These are phyloP conservation scores for Dendrostoma leiphaemia DNA, from an alignment of 2,329 filamentous ascomycete species.

Conservation along the genomic window DNA sequence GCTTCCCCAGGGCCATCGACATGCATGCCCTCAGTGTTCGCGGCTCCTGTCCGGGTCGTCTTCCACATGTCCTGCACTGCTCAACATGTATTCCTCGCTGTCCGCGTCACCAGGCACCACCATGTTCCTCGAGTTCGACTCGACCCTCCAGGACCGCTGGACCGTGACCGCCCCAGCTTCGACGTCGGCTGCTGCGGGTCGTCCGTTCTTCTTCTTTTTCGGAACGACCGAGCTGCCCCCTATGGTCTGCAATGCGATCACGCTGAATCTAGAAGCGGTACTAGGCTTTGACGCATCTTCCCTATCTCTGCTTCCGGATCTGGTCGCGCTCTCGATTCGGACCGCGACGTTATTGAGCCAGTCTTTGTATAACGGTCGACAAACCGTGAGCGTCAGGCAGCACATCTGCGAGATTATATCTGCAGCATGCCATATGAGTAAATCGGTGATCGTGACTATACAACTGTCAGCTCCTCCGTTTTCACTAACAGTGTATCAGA, in stretches of 20 bases:
- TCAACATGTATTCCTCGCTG: not conserved
- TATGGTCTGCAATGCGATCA: constrained; percentile 13
- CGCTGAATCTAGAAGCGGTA: not conserved
- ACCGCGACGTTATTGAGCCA: constrained; percentile 13
- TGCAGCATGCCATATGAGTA: constrained; percentile 14
- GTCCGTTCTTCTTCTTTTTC: not conserved
- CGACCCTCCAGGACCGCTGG: not conserved
- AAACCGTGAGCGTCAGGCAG: constrained; percentile 14
- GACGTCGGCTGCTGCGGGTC: not conserved
- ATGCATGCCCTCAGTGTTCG: too few relatives aligned
- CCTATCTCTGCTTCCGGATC: not conserved
- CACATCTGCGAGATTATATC: constrained; percentile 14
- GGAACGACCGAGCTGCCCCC: not conserved
- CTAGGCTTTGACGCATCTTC: not conserved
- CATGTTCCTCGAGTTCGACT: not conserved
- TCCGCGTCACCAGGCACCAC: not conserved
- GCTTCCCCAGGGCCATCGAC: too few relatives aligned
- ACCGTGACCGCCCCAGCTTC: not conserved
- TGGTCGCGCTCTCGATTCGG: not conserved
- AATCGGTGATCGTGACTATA: constrained; percentile 8
- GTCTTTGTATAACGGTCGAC: constrained; percentile 17
- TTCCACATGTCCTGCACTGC: not conserved
- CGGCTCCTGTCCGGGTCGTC: not conserved
- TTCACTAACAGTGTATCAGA: too few relatives aligned
- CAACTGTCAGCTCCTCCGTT: too few relatives aligned